These are phyloP conservation scores for Phylloporus arenicola DNA, from an alignment of 768 basidiomycete genomes.

Conservation along the genomic window DNA sequence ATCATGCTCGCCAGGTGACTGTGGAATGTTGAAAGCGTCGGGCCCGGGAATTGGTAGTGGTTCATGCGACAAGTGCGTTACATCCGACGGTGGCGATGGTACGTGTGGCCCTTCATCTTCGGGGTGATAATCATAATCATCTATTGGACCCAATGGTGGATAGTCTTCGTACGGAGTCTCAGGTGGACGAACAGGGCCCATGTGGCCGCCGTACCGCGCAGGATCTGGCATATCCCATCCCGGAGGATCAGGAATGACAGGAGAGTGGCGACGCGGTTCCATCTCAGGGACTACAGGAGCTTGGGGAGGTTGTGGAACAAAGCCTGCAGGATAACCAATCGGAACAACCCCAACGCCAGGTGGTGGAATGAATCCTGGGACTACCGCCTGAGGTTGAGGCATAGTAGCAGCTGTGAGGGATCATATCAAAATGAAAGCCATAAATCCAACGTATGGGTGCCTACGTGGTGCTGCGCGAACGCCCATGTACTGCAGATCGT, in stretches of 20 bases:
- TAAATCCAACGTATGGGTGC: conserved; percentile 3
- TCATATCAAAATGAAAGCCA: not conserved
- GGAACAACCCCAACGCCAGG: conserved; percentile 19
- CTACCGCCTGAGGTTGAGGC: conserved; percentile 20
- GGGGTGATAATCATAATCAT: conserved; percentile 1
- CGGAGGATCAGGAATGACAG: conserved; percentile 23
- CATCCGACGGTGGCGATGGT: conserved; percentile 19
- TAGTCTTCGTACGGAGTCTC: conserved; percentile 17
- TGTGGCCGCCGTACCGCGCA: conserved; percentile 2
- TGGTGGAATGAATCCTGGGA: conserved; percentile 21
- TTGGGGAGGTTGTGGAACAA: conserved; percentile 16
- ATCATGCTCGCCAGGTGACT: conserved; percentile 3
- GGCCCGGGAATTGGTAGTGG: conserved; percentile 19
- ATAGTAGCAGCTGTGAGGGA: conserved; percentile 18
- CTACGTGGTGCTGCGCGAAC: conserved; percentile 38
- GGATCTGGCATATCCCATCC: conserved; percentile 26
- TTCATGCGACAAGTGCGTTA: not conserved
- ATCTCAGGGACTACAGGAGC: conserved; percentile 22
- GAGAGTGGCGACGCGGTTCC: conserved; percentile 6
- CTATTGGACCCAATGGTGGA: conserved; percentile 2
- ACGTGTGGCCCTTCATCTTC: conserved; percentile 20
- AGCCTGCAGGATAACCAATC: conserved; percentile 14
- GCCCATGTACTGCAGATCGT: conserved; percentile 42
- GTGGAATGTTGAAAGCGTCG: conserved; percentile 12
- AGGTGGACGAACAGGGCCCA: conserved; percentile 34